These are phyloP conservation scores for Tremellales sp. DNA, from an alignment of 1,284 basidiomycete species.

Conservation along the genomic window DNA sequence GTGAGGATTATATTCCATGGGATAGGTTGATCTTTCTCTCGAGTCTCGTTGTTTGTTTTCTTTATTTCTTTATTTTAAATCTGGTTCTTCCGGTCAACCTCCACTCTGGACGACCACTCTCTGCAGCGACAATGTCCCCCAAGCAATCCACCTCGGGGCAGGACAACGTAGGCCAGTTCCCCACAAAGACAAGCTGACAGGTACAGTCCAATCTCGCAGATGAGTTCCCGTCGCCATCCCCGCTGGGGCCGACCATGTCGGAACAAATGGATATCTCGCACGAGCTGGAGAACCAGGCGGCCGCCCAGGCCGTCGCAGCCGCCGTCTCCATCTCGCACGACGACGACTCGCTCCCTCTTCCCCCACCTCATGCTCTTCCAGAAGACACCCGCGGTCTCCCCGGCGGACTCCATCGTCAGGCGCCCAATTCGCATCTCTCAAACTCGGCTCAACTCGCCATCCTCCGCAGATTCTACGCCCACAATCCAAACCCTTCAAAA, in stretches of 20 bases:
- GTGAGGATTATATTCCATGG: neutral
- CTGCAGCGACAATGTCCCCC: neutral
- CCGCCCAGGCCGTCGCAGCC: constrained; percentile 33
- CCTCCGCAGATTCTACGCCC: constrained; percentile 35
- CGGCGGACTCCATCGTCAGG: constrained; percentile 8
- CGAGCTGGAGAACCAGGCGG: constrained; percentile 37
- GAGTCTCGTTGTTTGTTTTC: constrained; percentile 12
- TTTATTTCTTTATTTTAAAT: constrained; percentile 5
- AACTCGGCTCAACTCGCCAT: constrained; percentile 36
- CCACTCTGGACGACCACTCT: constrained; percentile 20
- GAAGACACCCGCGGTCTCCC: no score
- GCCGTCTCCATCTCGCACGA: constrained; percentile 16
- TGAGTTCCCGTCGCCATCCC: constrained; percentile 30
- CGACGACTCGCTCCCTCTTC: neutral
- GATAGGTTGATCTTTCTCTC: constrained; percentile 3
- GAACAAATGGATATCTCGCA: constrained; percentile 30
- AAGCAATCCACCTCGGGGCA: constrained; percentile 14
- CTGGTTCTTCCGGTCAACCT: constrained; percentile 9
- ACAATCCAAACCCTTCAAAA: constrained; percentile 41
- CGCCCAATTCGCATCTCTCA: constrained; percentile 13
- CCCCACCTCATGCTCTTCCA: constrained; percentile 1
- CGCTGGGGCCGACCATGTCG: constrained; percentile 10
- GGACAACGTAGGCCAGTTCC: constrained; percentile 15
- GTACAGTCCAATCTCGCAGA: constrained; percentile 25
- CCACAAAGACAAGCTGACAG: neutral